Base-by-base conservation (phyloP, 176 grass and related monocot species). In the Oryza coarctata region DNA sequence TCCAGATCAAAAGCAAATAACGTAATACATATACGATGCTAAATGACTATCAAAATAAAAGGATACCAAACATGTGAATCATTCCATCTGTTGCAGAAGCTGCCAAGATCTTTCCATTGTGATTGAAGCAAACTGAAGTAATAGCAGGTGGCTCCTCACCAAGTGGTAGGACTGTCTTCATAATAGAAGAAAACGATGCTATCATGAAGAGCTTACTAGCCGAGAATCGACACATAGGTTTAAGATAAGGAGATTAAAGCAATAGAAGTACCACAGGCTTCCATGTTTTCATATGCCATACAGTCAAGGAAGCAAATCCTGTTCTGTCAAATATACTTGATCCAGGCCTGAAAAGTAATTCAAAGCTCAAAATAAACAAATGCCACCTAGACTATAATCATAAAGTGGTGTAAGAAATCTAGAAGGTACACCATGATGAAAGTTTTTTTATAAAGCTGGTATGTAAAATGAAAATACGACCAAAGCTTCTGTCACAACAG, bases 21-120 rank as follows among this genome's bases (percentile, higher is more conserved):
- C n/a, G 26, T 84, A 27, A 60, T 60, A 60, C 7, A 17, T 50
- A 83, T 8, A 60, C 25, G 55, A 60, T 60, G 50, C 14, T 41
- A 23, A 38, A 49, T 26, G 25, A 82, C 28, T 87, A 82, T 65
- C 13, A 63, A 68, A 36, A 63, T 49, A 38, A n/a, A 69, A 87
- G 92, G 92, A 97, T 94, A 97, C 95, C 94, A 87, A 97, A 97
- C 88, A 97, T 94, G 88, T 97, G 92, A 82, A 98, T 94, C 90
- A 98, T 94, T 82, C 95, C 95, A 89, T 98, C 95, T 82, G 92
- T 91, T 71, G 92, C 92, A 84, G 84, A 84, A 64, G 95, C 95
- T 73, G 92, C 95, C 83, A 98, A 85, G 82, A 98, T 94, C 85
- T 98, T 98, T 68, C 95, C 95, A 44, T 98, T 94, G 83, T 98